Conservation (phyloP, 345 rosid genomes). For the Geranium rotundifolium region DNA sequence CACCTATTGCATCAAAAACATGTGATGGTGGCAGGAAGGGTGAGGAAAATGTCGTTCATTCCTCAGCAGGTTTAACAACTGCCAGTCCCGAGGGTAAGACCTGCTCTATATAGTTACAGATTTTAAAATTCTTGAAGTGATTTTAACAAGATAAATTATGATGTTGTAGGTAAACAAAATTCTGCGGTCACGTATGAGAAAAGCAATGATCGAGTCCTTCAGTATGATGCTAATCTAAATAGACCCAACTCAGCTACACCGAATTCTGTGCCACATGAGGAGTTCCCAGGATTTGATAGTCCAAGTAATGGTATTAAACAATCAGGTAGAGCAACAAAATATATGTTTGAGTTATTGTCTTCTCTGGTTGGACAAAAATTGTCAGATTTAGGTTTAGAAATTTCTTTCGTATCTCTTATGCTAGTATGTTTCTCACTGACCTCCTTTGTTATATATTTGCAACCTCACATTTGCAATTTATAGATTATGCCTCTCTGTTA, state of each 20-base stretch:
- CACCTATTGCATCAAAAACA: conserved; percentile 25
- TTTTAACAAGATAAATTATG: conserved; percentile 9
- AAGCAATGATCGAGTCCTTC: conserved; percentile 20
- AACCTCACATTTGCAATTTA: not conserved
- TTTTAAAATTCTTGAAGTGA: conserved; percentile 4
- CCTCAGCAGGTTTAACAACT: conserved; percentile 27
- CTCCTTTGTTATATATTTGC: conserved; percentile 4
- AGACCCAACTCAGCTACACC: conserved; percentile 25
- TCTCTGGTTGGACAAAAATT: conserved; percentile 5
- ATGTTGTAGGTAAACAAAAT: conserved; percentile 33
- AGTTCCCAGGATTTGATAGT: conserved; percentile 63
- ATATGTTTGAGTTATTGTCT: conserved; percentile 6
- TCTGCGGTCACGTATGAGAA: conserved; percentile 23
- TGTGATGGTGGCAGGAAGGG: conserved; percentile 32
- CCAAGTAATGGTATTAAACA: conserved; percentile 35
- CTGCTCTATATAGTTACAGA: conserved; percentile 2
- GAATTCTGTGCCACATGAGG: conserved; percentile 43
- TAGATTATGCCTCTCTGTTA: not conserved
- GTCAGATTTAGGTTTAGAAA: not conserved
- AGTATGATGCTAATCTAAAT: conserved; percentile 19
- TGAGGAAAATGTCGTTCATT: conserved; percentile 35
- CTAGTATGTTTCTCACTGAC: not conserved
- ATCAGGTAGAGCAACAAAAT: conserved; percentile 35
- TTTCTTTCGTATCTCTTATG: not conserved
- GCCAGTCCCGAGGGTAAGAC: conserved; percentile 20